Percentiles rank a stretch among this genome's conserved stretches.
phyloP scores from a whole-genome alignment of 768 basidiomycete species.

The Hortiboletus flavorubellus region DNA sequence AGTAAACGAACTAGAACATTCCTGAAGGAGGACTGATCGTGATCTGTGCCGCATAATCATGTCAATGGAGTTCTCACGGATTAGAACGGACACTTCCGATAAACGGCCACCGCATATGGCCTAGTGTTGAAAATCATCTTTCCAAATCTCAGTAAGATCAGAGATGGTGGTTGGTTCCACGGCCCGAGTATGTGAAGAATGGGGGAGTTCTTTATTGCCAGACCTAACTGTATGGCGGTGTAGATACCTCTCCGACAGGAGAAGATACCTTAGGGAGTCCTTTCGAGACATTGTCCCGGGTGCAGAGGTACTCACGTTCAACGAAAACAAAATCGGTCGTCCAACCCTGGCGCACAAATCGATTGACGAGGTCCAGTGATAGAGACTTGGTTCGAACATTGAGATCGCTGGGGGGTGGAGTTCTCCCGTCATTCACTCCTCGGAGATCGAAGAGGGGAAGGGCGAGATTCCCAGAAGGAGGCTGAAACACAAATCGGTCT shows the following conservation, averaged over 20 bases:
- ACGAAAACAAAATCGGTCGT: conserved; percentile 18
- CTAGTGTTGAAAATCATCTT: conserved; percentile 20
- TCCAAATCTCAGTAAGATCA: conserved; percentile 24
- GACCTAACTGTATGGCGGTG: conserved; percentile 1
- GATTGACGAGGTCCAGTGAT: conserved; percentile 6
- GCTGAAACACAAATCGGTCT: conserved; percentile 15
- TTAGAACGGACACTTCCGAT: conserved; percentile 20
- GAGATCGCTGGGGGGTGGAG: conserved; percentile 9
- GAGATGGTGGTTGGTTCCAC: conserved; percentile 20
- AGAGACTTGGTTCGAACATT: conserved; percentile 2
- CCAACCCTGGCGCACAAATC: conserved; percentile 11
- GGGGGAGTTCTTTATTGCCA: background rate
- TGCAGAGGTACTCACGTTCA: background rate
- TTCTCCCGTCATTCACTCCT: conserved; percentile 20
- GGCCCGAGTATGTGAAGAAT: background rate
- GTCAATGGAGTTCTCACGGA: conserved; percentile 26
- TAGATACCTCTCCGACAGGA: background rate
- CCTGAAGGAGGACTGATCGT: conserved; percentile 20
- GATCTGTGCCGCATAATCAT: conserved; percentile 24
- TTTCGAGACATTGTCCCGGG: conserved; percentile 1
- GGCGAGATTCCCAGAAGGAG: conserved; percentile 10
- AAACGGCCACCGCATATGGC: conserved; percentile 15
- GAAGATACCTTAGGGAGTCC: background rate
- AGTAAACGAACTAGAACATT: conserved; percentile 16
- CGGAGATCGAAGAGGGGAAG: conserved; percentile 22